Evolutionary conservation across 768 basidiomycete species (phyloP).

Genomic region (Mycena crocata): DNA sequence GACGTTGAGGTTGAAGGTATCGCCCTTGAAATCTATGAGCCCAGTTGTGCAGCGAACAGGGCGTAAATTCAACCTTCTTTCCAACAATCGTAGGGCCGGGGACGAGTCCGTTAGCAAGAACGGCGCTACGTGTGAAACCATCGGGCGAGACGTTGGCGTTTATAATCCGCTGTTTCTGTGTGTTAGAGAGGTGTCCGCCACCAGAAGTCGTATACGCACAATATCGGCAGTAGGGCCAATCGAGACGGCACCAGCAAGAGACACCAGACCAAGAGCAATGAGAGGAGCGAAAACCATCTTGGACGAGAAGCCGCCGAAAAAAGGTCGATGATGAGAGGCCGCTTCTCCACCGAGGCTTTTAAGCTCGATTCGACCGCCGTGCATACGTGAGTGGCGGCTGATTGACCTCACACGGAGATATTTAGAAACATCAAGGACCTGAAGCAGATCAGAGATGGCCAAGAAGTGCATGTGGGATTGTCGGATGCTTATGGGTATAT

Average conservation of each 20-base stretch:
- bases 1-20: conserved; percentile 50
- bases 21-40: conserved; percentile 34
- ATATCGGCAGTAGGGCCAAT: conserved; percentile 22
- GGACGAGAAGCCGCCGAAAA: background rate
- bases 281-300: conserved; percentile 17
- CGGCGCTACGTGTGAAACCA: conserved; percentile 51
- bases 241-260: background rate
- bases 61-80: conserved; percentile 42
- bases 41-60: background rate
- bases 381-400: no score
- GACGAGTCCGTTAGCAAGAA: conserved; percentile 50
- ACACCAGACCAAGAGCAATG: conserved; percentile 8
- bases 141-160: conserved; percentile 52
- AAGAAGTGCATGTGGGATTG: conserved; percentile 1
- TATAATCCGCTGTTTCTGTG: conserved; percentile 22
- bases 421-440: conserved; percentile 1
- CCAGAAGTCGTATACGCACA: background rate
- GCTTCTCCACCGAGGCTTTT: conserved; percentile 1
- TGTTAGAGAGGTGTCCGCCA: background rate
- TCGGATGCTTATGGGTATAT: background rate
- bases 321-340: background rate
- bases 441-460: conserved; percentile 4
- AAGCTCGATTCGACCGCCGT: background rate
- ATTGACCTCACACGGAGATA: background rate
- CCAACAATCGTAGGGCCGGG: conserved; percentile 53